Percentiles rank a stretch among this genome's conserved stretches.
phyloP scores from a whole-genome alignment of 306 rosid genomes.

The Cicer pinnatifidum region DNA sequence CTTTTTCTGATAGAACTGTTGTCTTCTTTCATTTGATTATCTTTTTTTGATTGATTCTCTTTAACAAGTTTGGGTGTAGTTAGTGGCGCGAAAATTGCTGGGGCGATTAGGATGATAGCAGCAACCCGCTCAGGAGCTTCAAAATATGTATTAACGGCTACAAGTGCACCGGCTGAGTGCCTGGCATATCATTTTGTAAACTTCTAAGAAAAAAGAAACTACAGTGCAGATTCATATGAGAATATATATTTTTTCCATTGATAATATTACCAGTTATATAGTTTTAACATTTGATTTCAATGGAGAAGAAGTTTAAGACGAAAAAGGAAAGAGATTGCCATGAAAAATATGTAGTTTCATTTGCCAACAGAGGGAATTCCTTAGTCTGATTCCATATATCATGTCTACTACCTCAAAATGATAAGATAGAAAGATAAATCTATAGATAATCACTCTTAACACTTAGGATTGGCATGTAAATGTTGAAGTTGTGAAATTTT shows the following conservation, averaged over 20 bases:
- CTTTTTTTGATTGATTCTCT: constrained; percentile 47
- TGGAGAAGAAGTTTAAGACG: constrained; percentile 11
- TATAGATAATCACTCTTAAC: background rate
- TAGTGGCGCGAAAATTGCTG: constrained; percentile 81
- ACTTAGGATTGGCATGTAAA: background rate
- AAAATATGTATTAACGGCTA: constrained; percentile 79
- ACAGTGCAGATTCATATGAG: constrained; percentile 14
- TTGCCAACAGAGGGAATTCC: background rate
- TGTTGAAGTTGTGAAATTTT: too few species aligned
- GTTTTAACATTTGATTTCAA: constrained; percentile 17
- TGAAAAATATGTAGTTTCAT: constrained; percentile 8
- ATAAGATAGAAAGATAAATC: background rate
- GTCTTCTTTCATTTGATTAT: constrained; percentile 54
- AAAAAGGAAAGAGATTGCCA: background rate
- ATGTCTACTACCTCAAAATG: constrained; percentile 17
- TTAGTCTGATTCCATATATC: background rate
- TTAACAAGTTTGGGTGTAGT: constrained; percentile 46
- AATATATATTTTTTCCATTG: constrained; percentile 11
- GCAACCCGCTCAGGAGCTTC: constrained; percentile 91
- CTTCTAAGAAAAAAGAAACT: constrained; percentile 27
- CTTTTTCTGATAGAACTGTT: constrained; percentile 44
- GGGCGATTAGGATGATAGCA: constrained; percentile 85
- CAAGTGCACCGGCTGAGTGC: constrained; percentile 94
- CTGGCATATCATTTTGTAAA: constrained; percentile 52
- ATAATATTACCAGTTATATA: background rate